These are phyloP conservation scores for Biscutella laevigata DNA, from an alignment of 441 rosid genomes.

Conservation along the genomic window DNA sequence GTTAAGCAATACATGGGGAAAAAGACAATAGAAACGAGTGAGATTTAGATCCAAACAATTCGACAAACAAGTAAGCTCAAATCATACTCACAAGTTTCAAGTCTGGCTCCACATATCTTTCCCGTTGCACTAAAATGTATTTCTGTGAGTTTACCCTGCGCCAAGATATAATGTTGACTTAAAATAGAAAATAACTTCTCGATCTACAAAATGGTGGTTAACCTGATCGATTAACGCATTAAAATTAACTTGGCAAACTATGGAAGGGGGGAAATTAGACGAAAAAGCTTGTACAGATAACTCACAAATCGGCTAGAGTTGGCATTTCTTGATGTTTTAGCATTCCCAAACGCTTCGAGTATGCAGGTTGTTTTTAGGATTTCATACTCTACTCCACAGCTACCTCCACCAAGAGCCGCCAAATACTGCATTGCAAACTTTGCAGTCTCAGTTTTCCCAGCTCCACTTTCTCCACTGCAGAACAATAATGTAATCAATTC, in stretches of 20 bases:
- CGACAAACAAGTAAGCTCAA: constrained; percentile 9
- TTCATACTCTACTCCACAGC: constrained; percentile 60
- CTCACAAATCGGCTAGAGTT: constrained; percentile 97
- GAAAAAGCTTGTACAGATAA: constrained; percentile 1
- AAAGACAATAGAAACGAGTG: constrained; percentile 30
- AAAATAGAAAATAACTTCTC: not conserved
- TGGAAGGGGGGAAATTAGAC: not conserved
- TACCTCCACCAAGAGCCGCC: constrained; percentile 80
- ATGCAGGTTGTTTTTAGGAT: constrained; percentile 64
- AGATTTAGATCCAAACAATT: constrained; percentile 19
- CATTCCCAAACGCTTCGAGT: constrained; percentile 99
- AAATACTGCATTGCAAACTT: constrained; percentile 87
- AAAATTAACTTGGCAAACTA: not conserved
- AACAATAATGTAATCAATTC: constrained; percentile 5
- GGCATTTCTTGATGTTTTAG: constrained; percentile 83
- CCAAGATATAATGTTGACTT: constrained; percentile 3
- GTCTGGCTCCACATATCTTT: constrained; percentile 81
- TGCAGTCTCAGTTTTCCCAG: constrained; percentile 99
- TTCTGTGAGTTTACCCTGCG: constrained; percentile 72
- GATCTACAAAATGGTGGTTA: constrained; percentile 3
- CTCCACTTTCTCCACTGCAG: constrained; percentile 95
- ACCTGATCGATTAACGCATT: not conserved
- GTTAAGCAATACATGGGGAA: constrained; percentile 20
- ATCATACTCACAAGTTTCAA: constrained; percentile 72
- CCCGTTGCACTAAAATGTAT: constrained; percentile 72